phyloP scores from a whole-genome alignment of 352 stramenopile species.

The Pythium periplocum region DNA sequence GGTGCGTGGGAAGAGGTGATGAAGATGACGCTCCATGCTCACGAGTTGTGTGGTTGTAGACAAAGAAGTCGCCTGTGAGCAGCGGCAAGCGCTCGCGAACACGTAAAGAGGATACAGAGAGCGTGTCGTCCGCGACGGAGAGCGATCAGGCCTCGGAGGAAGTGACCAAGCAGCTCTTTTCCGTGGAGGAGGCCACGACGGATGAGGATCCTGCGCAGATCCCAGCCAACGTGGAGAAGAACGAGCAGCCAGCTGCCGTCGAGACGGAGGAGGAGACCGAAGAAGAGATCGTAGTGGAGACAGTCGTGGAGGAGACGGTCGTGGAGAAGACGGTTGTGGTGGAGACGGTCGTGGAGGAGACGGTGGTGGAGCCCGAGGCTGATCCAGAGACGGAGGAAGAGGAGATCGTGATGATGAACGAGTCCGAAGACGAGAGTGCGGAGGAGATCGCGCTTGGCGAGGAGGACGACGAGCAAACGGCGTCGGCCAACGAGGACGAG shows the following conservation, averaged over 20 bases:
- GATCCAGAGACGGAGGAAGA: slow-evolving; percentile 26
- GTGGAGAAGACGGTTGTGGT: not conserved
- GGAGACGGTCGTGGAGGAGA: not conserved
- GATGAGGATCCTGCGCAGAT: not conserved
- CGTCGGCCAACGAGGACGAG: slow-evolving; percentile 6
- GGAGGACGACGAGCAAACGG: slow-evolving; percentile 6
- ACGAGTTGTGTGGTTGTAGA: too few relatives aligned
- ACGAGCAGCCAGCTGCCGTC: not conserved
- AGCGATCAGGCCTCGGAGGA: slow-evolving; percentile 10
- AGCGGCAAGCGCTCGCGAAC: slow-evolving; percentile 10
- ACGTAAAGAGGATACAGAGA: slow-evolving; percentile 1
- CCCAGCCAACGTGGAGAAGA: not conserved
- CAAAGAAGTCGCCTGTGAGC: not conserved
- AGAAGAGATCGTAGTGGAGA: slow-evolving; percentile 1
- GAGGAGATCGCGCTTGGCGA: slow-evolving; percentile 3
- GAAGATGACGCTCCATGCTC: too few relatives aligned
- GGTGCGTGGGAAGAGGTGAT: too few relatives aligned
- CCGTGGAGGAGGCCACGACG: slow-evolving; percentile 4
- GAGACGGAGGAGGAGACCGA: not conserved
- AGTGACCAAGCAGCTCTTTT: slow-evolving; percentile 21
- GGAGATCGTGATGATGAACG: slow-evolving; percentile 41
- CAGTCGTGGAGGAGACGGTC: not conserved
- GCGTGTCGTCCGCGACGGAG: slow-evolving; percentile 5
- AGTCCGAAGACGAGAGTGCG: slow-evolving; percentile 32
- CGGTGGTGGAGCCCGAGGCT: slow-evolving; percentile 8